These are phyloP conservation scores for Aspergillus floridensis DNA, from an alignment of 2,329 filamentous ascomycete genomes.

Conservation along the genomic window DNA sequence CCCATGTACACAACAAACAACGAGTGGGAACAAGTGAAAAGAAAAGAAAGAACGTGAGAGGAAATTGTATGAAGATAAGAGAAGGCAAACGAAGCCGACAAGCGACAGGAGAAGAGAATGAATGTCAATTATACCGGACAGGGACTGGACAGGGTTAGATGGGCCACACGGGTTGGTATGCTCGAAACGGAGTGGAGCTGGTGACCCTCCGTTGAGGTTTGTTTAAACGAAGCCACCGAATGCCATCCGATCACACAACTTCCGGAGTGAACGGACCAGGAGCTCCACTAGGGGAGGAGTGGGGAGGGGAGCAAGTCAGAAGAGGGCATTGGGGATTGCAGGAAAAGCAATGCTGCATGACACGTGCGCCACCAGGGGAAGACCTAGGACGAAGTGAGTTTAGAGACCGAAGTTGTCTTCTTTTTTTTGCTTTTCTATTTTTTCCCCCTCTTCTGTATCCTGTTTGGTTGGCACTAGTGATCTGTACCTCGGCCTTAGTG, in stretches of 20 bases:
- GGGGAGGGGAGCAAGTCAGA: background rate
- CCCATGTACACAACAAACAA: background rate
- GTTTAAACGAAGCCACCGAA: slow-evolving; percentile 11
- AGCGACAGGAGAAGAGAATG: slow-evolving; percentile 2
- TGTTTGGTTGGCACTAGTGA: too few relatives aligned
- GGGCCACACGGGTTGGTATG: slow-evolving; percentile 18
- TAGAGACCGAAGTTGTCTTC: background rate
- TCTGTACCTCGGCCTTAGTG: too few relatives aligned
- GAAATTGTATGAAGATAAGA: slow-evolving; percentile 4
- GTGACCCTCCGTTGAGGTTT: slow-evolving; percentile 7
- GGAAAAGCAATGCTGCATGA: slow-evolving; percentile 5
- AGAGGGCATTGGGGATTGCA: background rate
- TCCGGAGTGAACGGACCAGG: slow-evolving; percentile 6
- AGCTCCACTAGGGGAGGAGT: slow-evolving; percentile 5
- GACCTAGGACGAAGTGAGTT: background rate
- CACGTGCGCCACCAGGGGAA: slow-evolving; percentile 12
- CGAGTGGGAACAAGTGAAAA: background rate
- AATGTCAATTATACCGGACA: slow-evolving; percentile 10
- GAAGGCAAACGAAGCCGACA: slow-evolving; percentile 2
- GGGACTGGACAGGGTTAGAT: slow-evolving; percentile 12
- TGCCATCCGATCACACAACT: slow-evolving; percentile 13
- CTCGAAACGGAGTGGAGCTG: slow-evolving; percentile 20
- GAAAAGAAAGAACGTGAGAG: slow-evolving; percentile 9
- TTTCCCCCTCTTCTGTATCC: too few relatives aligned
- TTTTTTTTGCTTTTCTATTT: too few relatives aligned